Evolutionary conservation across 2,329 filamentous ascomycete genomes (phyloP), one percentile per base, ranked within the genome.

Genomic region (Triangularia setosa): DNA sequence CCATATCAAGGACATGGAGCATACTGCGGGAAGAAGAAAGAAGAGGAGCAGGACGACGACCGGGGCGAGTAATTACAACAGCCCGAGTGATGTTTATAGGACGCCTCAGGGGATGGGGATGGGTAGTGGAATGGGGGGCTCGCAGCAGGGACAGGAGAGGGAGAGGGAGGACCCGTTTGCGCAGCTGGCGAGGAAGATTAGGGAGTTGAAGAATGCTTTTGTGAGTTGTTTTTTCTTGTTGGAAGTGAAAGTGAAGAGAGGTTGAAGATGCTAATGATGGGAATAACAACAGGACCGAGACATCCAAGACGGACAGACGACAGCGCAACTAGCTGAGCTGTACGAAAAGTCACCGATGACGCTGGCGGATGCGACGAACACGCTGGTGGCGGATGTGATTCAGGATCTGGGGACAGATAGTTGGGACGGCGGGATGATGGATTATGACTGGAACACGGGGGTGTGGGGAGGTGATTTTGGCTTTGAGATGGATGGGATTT

Each of bases 1-100:
- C 23, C 73, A 77, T 66, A 70, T 75, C 11, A 18, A 59, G 11
- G 73, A 77, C 52, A 71, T 79, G 68, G 67, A 72, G 33, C 11
- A 61, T 1, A 66, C 75, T 4, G 71, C 73, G 3, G 67, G 69
- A 54, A 70, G 75, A 16, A 70, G 76, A 14, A 65, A 58, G 35
- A 57, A 61, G 24, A 58, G 55, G n/a, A 53, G 60, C 27, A 48
- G 57, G n/a, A 14, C 24, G n/a, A n/a, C 40, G 3, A 23, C 58
- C 21, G 30, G 35, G 44, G 57, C 28, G 25, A 33, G 62, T 33
- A 57, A 35, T 40, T 18, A 59, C 25, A 55, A 63, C 67, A 68
- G 53, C 66, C 64, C 60, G 58, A 58, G 16, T 1, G 60, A 65
- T 58, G 23, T 28, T 24, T 24, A 55, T 25, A 28, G 52, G 12